Conservation (phyloP, 805 yeast species). For the Barnettozyma californica region DNA sequence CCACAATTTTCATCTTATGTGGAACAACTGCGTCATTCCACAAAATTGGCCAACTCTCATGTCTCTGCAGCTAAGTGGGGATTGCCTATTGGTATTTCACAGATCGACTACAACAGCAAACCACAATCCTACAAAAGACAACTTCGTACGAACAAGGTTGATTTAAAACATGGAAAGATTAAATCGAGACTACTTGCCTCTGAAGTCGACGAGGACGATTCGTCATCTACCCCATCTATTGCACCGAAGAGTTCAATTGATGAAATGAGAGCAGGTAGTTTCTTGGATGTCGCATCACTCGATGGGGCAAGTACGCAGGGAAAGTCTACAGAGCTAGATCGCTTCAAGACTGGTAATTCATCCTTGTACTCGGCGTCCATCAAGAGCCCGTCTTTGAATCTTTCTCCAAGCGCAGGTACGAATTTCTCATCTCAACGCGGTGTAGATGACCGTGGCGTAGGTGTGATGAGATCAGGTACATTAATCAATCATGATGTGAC, state of each 20-base stretch:
- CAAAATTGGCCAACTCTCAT: constrained; percentile 46
- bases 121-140: constrained; percentile 12
- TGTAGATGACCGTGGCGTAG: not conserved
- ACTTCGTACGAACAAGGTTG: constrained; percentile 27
- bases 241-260: not conserved
- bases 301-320: constrained; percentile 4
- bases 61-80: constrained; percentile 42
- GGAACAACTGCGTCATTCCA: constrained; percentile 34
- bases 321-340: constrained; percentile 15
- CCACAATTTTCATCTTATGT: constrained; percentile 51
- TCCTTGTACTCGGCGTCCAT: not conserved
- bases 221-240: constrained; percentile 2
- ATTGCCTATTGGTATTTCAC: constrained; percentile 51
- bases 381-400: not conserved
- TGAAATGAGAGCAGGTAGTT: constrained; percentile 1
- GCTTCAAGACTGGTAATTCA: constrained; percentile 11
- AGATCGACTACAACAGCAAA: constrained; percentile 31
- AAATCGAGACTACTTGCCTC: constrained; percentile 67
- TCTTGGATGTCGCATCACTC: not conserved
- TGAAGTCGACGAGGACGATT: constrained; percentile 66
- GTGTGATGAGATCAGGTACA: constrained; percentile 20
- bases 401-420: not conserved
- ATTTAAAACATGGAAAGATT: constrained; percentile 56
- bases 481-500: constrained; percentile 14
- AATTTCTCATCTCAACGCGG: not conserved